phyloP scores from a whole-genome alignment of 768 basidiomycete species.

The Hydnomerulius pinastri region DNA sequence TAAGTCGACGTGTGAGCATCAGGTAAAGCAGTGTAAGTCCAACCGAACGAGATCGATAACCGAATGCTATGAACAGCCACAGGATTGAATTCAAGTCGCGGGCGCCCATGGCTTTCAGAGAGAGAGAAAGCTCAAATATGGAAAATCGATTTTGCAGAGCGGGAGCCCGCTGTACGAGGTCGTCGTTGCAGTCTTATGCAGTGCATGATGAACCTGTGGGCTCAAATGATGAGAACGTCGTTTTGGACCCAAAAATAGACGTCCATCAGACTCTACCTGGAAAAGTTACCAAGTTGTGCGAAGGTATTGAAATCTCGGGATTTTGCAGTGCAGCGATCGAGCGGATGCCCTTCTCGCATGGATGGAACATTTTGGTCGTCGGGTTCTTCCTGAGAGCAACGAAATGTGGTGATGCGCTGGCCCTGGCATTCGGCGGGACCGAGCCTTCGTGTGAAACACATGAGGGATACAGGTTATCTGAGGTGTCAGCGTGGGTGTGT shows the following conservation, averaged over 20 bases:
- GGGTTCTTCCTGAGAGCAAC: background rate
- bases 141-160: no score
- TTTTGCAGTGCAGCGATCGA: background rate
- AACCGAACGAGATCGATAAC: no score
- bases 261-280: constrained; percentile 1
- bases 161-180: no score
- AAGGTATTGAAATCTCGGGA: background rate
- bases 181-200: no score
- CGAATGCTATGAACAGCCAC: no score
- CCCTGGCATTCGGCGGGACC: background rate
- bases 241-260: constrained; percentile 1
- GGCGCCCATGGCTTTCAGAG: no score
- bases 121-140: no score
- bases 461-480: background rate
- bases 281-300: background rate
- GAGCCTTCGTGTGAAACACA: constrained; percentile 2
- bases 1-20: no score
- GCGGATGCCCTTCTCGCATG: background rate
- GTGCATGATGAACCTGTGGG: constrained; percentile 4
- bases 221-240: background rate
- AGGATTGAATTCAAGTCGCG: no score
- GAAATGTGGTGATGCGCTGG: background rate
- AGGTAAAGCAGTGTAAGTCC: no score
- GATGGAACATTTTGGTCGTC: background rate
- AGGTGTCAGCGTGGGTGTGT: background rate